These are phyloP conservation scores for Hypomontagnella submonticulosa DNA, from an alignment of 495 filamentous ascomycete genomes.

Conservation along the genomic window DNA sequence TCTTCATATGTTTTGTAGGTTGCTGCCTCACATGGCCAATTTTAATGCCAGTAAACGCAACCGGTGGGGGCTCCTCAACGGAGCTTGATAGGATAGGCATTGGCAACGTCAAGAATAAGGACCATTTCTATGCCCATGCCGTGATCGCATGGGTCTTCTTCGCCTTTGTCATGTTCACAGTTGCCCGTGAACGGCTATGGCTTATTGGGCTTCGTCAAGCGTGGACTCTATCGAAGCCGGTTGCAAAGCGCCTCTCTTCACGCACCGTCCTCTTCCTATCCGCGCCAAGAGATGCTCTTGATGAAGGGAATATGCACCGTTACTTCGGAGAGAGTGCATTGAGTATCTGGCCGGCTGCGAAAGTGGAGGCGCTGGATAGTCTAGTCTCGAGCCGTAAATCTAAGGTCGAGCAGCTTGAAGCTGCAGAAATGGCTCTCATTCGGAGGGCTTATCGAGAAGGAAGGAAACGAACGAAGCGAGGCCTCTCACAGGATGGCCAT, in stretches of 20 bases:
- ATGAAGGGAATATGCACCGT: constrained; percentile 65
- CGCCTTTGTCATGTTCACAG: constrained; percentile 72
- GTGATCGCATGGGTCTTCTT: constrained; percentile 73
- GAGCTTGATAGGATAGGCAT: constrained; percentile 74
- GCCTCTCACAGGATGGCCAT: constrained; percentile 60
- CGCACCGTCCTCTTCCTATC: constrained; percentile 77
- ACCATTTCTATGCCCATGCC: constrained; percentile 70
- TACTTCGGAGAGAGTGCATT: constrained; percentile 70
- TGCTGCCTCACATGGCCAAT: constrained; percentile 79
- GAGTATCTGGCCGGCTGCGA: constrained; percentile 70
- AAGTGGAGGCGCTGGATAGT: constrained; percentile 65
- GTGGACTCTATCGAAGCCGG: constrained; percentile 75
- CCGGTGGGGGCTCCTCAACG: constrained; percentile 68
- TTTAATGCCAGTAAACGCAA: constrained; percentile 80
- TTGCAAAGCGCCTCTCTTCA: constrained; percentile 72
- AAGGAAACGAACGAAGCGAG: constrained; percentile 59
- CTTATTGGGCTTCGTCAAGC: constrained; percentile 76
- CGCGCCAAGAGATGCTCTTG: constrained; percentile 68
- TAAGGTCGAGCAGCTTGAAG: constrained; percentile 69
- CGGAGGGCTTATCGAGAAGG: constrained; percentile 66
- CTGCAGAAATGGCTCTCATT: constrained; percentile 73
- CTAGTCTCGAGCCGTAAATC: constrained; percentile 70
- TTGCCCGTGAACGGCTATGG: constrained; percentile 74
- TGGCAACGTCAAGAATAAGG: constrained; percentile 68
- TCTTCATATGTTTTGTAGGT: constrained; percentile 78